Base-by-base conservation (phyloP, 169 alveolate species). In the Cryptosporidium bovis region DNA sequence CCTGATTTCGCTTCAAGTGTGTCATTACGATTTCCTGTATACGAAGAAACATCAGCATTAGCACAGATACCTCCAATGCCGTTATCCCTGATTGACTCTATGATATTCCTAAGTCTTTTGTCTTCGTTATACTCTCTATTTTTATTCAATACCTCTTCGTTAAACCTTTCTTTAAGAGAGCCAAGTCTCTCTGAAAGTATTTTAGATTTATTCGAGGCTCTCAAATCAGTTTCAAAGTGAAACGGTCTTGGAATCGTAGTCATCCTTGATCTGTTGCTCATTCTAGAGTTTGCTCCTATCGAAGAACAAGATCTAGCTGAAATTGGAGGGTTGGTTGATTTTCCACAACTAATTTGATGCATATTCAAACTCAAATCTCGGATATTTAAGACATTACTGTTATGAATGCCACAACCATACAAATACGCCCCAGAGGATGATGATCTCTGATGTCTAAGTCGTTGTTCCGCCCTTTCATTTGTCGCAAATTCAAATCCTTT, bases 181-280 rank as follows among this genome's bases (percentile, higher is more conserved):
- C 50, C 71, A 20, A 77, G 48, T 24, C 24, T 77, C 24, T 77
- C 77, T 12, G 27, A 36, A 44, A 77, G 15, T 15, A 40, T 53
- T 77, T 36, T 77, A 36, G 87, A 77, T 48, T 62, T 56, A 8
- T 44, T 77, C 48, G 71, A 56, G 27, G 87, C 87, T 48, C 87
- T 77, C 36, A 71, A 48, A 36, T 77, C 71, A 8, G 87, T 77
- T 44, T 68, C 69, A n/a, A 77, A 77, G 29, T 66, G 58, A 60
- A 77, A 77, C 1, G 87, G 87, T n/a, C 50, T 77, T 20, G 87
- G 87, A 24, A 77, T 31, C n/a, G 87, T 77, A 36, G 87, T 77
- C 10, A 20, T 36, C 31, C 64, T 60, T 4, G 87, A 77, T 2
- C 29, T 6, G 48, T 53, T 77, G n/a, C 87, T 77, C 10, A 36